These are phyloP conservation scores for Actinomortierella ambigua DNA, from an alignment of 371 early-diverging fungal genomes.

Conservation along the genomic window DNA sequence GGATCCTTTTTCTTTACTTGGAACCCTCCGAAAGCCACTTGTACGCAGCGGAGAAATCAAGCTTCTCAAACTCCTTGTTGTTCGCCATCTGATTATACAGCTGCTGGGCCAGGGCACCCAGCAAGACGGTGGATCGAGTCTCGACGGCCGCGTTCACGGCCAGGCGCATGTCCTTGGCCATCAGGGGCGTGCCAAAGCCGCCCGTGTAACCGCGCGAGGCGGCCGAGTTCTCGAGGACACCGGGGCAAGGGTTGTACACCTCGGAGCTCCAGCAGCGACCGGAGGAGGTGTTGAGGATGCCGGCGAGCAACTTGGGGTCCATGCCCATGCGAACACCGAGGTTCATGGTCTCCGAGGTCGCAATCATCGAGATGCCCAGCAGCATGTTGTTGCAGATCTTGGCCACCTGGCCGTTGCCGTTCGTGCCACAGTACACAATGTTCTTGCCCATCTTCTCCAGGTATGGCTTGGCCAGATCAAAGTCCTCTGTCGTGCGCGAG, in stretches of 20 bases:
- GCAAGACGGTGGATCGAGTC: slow-evolving; percentile 67
- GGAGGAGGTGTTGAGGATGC: slow-evolving; percentile 87
- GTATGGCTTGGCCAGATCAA: slow-evolving; percentile 69
- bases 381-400: slow-evolving; percentile 98
- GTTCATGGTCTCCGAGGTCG: slow-evolving; percentile 90
- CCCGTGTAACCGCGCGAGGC: slow-evolving; percentile 86
- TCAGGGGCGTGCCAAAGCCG: slow-evolving; percentile 88
- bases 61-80: slow-evolving; percentile 57
- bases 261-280: slow-evolving; percentile 95
- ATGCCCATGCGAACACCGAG: slow-evolving; percentile 89
- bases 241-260: slow-evolving; percentile 91
- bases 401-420: slow-evolving; percentile 92
- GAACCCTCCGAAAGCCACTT: slow-evolving; percentile 60
- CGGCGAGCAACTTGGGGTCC: slow-evolving; percentile 84
- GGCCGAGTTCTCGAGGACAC: slow-evolving; percentile 82
- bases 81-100: slow-evolving; percentile 75
- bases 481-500: slow-evolving; percentile 58
- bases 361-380: slow-evolving; percentile 93
- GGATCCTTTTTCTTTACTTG: slow-evolving; percentile 8
- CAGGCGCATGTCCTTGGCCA: slow-evolving; percentile 94
- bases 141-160: slow-evolving; percentile 89
- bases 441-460: slow-evolving; percentile 91
- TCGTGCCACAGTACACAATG: slow-evolving; percentile 88
- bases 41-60: slow-evolving; percentile 83
- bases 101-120: slow-evolving; percentile 81